Percentiles rank a stretch among this genome's conserved stretches.
These are phyloP conservation scores for Blepharisma stoltei DNA, from an alignment of 73 alveolate species.

Conservation along the genomic window DNA sequence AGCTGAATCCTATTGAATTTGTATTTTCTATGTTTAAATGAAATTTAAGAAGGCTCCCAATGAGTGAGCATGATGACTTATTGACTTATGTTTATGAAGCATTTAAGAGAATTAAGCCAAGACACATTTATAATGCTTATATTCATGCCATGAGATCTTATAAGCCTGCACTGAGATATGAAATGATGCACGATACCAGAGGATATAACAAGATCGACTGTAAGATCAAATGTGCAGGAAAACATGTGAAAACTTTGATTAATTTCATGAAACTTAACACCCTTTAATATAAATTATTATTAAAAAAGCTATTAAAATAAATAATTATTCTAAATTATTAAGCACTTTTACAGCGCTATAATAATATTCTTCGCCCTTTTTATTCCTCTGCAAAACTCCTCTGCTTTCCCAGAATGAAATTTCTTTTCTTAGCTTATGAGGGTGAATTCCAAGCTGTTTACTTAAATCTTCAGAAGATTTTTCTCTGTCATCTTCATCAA, in stretches of 20 bases:
- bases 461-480: constrained; percentile 71
- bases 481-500: constrained; percentile 67
- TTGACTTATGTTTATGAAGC: neutral
- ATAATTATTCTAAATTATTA: too few species aligned
- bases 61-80: neutral
- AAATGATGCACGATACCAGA: neutral
- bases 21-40: constrained; percentile 5
- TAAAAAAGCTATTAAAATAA: too few species aligned
- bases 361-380: constrained; percentile 38
- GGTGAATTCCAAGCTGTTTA: constrained; percentile 56
- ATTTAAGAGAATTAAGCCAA: neutral
- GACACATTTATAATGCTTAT: neutral
- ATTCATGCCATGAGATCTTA: neutral
- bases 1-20: neutral
- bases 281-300: too few species aligned
- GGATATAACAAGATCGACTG: too few species aligned
- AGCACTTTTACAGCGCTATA: constrained; percentile 9
- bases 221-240: too few species aligned
- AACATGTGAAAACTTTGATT: too few species aligned
- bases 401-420: constrained; percentile 75
- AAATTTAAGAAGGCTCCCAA: neutral
- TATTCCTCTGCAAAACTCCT: constrained; percentile 68
- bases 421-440: constrained; percentile 62
- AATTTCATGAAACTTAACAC: too few species aligned
- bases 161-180: neutral